Evolutionary conservation across 148 eudicot genomes (phyloP).

Genomic region (Rhododendron vialii): DNA sequence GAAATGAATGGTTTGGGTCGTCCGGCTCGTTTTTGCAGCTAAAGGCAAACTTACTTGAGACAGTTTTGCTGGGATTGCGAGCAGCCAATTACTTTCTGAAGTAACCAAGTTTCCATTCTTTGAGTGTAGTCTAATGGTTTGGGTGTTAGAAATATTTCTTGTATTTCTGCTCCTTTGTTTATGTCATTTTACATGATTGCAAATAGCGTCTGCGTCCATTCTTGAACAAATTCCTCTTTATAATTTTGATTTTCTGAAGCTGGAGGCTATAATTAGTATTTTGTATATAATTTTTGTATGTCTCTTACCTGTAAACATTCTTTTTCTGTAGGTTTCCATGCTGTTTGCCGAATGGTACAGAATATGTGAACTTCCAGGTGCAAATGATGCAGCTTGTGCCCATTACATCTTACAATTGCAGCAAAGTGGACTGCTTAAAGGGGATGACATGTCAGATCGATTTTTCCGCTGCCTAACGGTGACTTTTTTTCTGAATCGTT

Average conservation of each 20-base stretch:
- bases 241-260: slow-evolving; percentile 1
- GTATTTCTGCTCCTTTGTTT: background rate
- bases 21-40: background rate
- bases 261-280: background rate
- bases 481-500: background rate
- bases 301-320: slow-evolving; percentile 4
- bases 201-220: background rate
- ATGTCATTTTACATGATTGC: background rate
- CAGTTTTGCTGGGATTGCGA: background rate
- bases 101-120: background rate
- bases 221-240: background rate
- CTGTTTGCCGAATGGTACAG: slow-evolving; percentile 82
- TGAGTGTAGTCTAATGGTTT: background rate
- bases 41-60: background rate
- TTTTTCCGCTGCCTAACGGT: slow-evolving; percentile 82
- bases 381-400: slow-evolving; percentile 56
- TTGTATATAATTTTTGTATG: background rate
- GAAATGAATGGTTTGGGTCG: background rate
- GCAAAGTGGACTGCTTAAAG: slow-evolving; percentile 76
- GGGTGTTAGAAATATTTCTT: background rate
- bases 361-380: slow-evolving; percentile 68
- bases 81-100: background rate
- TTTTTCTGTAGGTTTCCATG: slow-evolving; percentile 47
- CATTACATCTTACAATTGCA: slow-evolving; percentile 54
- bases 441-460: slow-evolving; percentile 74